A percentile compares a stretch with the other conserved stretches of the same genome.
phyloP scores from a whole-genome alignment of 2,329 filamentous ascomycete species.

The Talaromyces amestolkiae region DNA sequence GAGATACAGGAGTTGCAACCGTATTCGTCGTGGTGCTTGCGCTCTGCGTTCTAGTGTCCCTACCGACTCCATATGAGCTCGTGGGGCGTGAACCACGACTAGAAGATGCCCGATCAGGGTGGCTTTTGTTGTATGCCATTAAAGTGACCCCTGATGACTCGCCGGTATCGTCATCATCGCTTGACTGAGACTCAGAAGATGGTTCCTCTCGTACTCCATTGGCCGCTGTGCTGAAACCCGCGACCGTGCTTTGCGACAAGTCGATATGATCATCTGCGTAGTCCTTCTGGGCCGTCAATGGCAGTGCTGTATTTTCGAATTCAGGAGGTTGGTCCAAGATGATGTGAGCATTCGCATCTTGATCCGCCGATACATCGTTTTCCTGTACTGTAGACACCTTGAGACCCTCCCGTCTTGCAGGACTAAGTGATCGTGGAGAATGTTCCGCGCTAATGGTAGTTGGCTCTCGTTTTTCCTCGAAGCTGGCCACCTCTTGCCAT shows the following conservation, averaged over 20 bases:
- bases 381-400: slow-evolving; percentile 22
- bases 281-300: slow-evolving; percentile 8
- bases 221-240: slow-evolving; percentile 10
- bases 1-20: slow-evolving; percentile 41
- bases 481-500: slow-evolving; percentile 53
- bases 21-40: slow-evolving; percentile 44
- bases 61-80: slow-evolving; percentile 37
- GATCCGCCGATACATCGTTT: neutral
- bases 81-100: slow-evolving; percentile 34
- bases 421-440: slow-evolving; percentile 38
- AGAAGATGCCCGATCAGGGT: slow-evolving; percentile 27
- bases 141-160: slow-evolving; percentile 17
- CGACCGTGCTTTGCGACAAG: slow-evolving; percentile 13
- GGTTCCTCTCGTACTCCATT: neutral
- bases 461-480: slow-evolving; percentile 25
- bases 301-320: neutral
- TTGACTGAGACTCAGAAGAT: slow-evolving; percentile 7
- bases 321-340: slow-evolving; percentile 15
- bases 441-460: slow-evolving; percentile 23
- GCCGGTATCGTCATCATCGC: slow-evolving; percentile 1
- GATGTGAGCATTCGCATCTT: slow-evolving; percentile 8
- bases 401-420: slow-evolving; percentile 21
- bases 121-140: neutral
- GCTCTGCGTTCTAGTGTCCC: slow-evolving; percentile 40
- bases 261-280: slow-evolving; percentile 13